Base-by-base conservation (phyloP, 106 monocot genomes). In the Triglochin maritima region DNA sequence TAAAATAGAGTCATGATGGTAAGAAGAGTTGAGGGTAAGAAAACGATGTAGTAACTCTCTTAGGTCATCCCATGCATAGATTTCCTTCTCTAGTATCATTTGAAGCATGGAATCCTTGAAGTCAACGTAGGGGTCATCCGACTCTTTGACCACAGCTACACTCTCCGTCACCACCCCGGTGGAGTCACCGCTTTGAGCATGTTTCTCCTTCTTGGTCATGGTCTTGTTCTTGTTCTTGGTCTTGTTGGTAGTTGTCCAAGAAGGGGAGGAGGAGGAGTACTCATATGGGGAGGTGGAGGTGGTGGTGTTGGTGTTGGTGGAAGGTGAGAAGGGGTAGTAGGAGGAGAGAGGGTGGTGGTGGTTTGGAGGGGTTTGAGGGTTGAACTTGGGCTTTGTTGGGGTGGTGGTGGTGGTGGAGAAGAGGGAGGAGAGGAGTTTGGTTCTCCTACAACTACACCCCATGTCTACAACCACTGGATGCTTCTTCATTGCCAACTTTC, bases 1-100 rank as follows among this genome's bases (percentile, higher is more conserved):
- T 47, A 89, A 75, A 62, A 89, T 94, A 72, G 75, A 62, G 52
- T 72, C 80, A 74, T 94, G 94, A 62, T 94, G 80, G 71, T 50
- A 54, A 4, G 89, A 84, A 29, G 76, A 63, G 49, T 77, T 77
- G 53, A 77, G 69, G 3, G 63, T 29, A 48, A 77, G 70, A 62
- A 77, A 66, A 13, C 65, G 50, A 64, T 70, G 46, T 41, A 77
- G 76, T 12, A 77, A 41, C 14, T 69, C 76, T 6, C 56, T 58
- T 56, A 77, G 62, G 47, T 77, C 76, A 7, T 70, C 70, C 76
- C 69, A 58, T 5, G 56, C 63, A 17, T 63, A 69, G 46, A 76
- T 62, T 48, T 69, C 69, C 76, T 76, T 76, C 76, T 76, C 76
- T 56, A 77, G 49, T 47, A 77, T 77, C 76, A 77, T 77, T 64